Evolutionary conservation across 1,284 basidiomycete genomes (phyloP).

Genomic region (Thelephora terrestris): DNA sequence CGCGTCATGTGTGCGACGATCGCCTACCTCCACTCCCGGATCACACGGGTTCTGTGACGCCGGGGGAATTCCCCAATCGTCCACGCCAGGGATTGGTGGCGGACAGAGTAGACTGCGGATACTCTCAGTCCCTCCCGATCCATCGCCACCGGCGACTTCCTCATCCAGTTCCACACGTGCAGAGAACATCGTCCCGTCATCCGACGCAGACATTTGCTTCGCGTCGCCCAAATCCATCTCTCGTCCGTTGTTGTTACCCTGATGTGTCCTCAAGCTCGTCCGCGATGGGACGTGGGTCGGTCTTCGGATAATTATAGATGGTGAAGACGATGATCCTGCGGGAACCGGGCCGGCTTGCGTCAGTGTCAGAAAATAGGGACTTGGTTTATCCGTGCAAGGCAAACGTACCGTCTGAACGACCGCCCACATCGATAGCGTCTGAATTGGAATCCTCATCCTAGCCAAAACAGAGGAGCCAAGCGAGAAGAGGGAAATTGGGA

Average conservation of each 20-base stretch:
- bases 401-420: slow-evolving; percentile 33
- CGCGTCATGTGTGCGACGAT: slow-evolving; percentile 4
- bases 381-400: background rate
- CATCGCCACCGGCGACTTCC: slow-evolving; percentile 14
- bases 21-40: slow-evolving; percentile 49
- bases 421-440: slow-evolving; percentile 27
- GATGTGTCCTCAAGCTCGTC: slow-evolving; percentile 26
- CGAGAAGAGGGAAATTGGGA: slow-evolving; percentile 60
- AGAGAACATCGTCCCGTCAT: background rate
- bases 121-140: slow-evolving; percentile 34
- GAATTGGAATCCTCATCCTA: slow-evolving; percentile 50
- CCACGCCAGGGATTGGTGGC: slow-evolving; percentile 47
- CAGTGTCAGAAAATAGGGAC: background rate
- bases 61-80: slow-evolving; percentile 75
- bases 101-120: slow-evolving; percentile 52
- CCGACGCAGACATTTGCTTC: slow-evolving; percentile 2
- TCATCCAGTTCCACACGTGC: slow-evolving; percentile 12
- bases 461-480: slow-evolving; percentile 45
- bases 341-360: background rate
- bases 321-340: slow-evolving; percentile 19
- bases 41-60: slow-evolving; percentile 46
- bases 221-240: slow-evolving; percentile 6
- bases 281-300: slow-evolving; percentile 34
- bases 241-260: background rate
- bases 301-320: slow-evolving; percentile 51